Percentiles rank a stretch among this genome's conserved stretches.
Conservation (phyloP, 139 green algal genomes). For the Spirogloea muscicola region DNA sequence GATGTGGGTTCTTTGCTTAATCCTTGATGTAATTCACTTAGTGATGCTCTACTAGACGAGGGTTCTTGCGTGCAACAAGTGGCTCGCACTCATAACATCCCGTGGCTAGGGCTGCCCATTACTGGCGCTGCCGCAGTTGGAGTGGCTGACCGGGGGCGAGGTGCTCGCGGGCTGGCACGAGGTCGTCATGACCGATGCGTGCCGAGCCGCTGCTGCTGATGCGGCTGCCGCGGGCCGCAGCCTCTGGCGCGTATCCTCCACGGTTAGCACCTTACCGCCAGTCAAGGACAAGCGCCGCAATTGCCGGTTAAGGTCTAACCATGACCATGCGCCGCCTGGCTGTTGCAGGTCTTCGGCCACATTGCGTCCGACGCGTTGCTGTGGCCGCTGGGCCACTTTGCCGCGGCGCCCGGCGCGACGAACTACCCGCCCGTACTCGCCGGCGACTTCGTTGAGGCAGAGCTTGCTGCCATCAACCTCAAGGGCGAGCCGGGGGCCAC, state of each 20-base stretch:
- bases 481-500: no score
- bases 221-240: conserved; percentile 56
- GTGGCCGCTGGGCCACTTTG: conserved; percentile 66
- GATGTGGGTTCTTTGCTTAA: no score
- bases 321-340: no score
- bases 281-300: no score
- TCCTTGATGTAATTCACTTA: no score
- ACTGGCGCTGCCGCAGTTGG: conserved; percentile 21
- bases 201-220: conserved; percentile 56
- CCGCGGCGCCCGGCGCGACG: background rate
- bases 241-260: conserved; percentile 82
- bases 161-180: conserved; percentile 83
- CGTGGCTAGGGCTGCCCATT: background rate
- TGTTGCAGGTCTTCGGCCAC: conserved; percentile 35
- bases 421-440: conserved; percentile 60
- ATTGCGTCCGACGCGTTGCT: conserved; percentile 58
- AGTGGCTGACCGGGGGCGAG: conserved; percentile 67
- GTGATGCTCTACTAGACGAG: no score
- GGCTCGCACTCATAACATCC: no score
- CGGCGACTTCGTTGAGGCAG: conserved; percentile 64
- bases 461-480: conserved; percentile 54
- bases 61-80: no score
- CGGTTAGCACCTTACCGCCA: no score
- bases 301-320: background rate
- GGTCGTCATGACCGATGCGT: conserved; percentile 72